phyloP scores from a whole-genome alignment of 495 filamentous ascomycete species.

The Penicillium soppii region DNA sequence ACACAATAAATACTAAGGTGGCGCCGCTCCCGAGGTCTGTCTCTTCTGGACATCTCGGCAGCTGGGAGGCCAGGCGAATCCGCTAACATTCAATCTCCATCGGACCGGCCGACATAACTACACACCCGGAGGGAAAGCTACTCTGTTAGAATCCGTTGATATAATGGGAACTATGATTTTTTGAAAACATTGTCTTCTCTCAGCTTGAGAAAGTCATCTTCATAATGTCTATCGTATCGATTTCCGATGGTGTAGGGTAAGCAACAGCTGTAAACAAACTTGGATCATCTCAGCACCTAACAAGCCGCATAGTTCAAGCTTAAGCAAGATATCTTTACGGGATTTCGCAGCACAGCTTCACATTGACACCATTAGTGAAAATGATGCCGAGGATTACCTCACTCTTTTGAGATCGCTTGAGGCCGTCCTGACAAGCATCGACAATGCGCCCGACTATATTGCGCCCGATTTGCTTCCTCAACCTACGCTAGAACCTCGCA shows the following conservation, averaged over 20 bases:
- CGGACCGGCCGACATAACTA: background rate
- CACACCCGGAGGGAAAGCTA: background rate
- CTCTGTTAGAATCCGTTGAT: background rate
- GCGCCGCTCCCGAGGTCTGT: background rate
- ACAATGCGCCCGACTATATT: slow-evolving; percentile 26
- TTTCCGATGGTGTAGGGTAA: background rate
- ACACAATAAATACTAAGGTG: background rate
- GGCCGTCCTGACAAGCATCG: slow-evolving; percentile 17
- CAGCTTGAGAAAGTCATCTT: background rate
- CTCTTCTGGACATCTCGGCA: background rate
- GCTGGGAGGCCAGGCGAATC: background rate
- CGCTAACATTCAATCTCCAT: background rate
- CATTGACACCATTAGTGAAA: slow-evolving; percentile 12
- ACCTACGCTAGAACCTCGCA: slow-evolving; percentile 14
- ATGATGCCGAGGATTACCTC: slow-evolving; percentile 25
- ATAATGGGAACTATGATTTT: background rate
- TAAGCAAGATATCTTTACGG: slow-evolving; percentile 11
- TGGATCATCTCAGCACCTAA: background rate
- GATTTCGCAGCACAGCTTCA: slow-evolving; percentile 13
- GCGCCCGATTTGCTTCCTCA: slow-evolving; percentile 3
- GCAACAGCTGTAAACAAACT: background rate
- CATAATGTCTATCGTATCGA: background rate
- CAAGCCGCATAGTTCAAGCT: slow-evolving; percentile 14
- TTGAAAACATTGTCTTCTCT: background rate
- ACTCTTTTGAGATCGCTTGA: slow-evolving; percentile 28